Evolutionary conservation across 768 basidiomycete genomes (phyloP), one percentile per base, ranked within the genome.

Genomic region (Tubosaeta sp.): DNA sequence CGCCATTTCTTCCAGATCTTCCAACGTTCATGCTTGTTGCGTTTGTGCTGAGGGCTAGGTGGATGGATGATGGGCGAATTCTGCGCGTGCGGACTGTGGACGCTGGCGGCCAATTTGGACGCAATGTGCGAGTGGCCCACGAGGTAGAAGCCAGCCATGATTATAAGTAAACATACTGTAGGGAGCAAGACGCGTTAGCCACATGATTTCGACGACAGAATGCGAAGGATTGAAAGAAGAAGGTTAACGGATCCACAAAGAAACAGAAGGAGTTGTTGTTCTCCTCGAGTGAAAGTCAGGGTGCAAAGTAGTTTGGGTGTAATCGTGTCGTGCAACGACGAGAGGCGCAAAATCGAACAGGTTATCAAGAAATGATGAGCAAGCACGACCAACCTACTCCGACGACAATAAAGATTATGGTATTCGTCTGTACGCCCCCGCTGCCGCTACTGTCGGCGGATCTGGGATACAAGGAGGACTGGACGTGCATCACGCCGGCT

Each of bases 81-180:
- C 51, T 41, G 43, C 11, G 43, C 13, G 25, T 46, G 47, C 17
- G 35, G 32, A 43, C 37, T 16, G n/a, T 46, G n/a, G 43, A 26
- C 27, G 10, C 32, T 48, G 16, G 52, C 42, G 25, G 54, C 26
- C 34, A 54, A 25, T 11, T 46, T 45, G 43, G 37, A 17, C 32
- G 45, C 49, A 6, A 25, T 51, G 43, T 47, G 59, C 27, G 37
- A 51, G 38, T 57, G 59, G 42, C 59, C 59, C 47, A 68, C 67
- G 46, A 60, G 37, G 49, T 56, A 65, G 57, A 68, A 68, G 17
- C 67, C 67, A 22, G 58, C 43, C 47, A 68, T 37, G 27, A 68
- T 57, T 13, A 58, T 34, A 25, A 59, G 22, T 16, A 68, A 54
- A 37, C 63, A 65, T 11, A 58, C 67, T 68, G 47, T 17, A 14